These are phyloP conservation scores for Thoreauomyces humboldtii DNA, from an alignment of 192 early-diverging fungal species.

Conservation along the genomic window DNA sequence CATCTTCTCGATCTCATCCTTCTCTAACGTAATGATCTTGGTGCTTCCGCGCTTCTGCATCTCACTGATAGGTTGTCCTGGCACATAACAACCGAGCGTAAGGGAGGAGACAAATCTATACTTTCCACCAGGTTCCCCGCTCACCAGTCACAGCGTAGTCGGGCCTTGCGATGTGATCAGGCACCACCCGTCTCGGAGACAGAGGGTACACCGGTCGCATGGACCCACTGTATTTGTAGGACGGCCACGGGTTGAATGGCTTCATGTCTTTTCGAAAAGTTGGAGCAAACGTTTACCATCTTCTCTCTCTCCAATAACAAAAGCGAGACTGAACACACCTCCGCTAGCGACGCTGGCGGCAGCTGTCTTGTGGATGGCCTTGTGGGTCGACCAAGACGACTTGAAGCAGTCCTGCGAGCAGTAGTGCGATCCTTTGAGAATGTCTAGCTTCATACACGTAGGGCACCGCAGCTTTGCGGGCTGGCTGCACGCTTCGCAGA, in stretches of 20 bases:
- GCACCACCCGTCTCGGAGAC: slow-evolving; percentile 38
- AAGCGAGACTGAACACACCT: no score
- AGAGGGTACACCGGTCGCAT: slow-evolving; percentile 54
- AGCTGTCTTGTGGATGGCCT: slow-evolving; percentile 35
- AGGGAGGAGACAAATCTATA: no score
- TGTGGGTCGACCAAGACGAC: slow-evolving; percentile 45
- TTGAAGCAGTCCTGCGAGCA: slow-evolving; percentile 50
- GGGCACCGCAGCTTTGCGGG: slow-evolving; percentile 37
- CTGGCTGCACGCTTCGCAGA: slow-evolving; percentile 34
- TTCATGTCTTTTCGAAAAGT: no score
- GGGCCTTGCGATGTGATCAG: slow-evolving; percentile 35
- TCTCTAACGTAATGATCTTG: slow-evolving; percentile 66
- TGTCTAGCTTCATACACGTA: slow-evolving; percentile 37
- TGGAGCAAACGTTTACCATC: no score
- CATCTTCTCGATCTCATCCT: slow-evolving; percentile 77
- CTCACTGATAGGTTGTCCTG: slow-evolving; percentile 75
- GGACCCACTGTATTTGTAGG: slow-evolving; percentile 42
- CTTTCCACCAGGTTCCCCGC: no score
- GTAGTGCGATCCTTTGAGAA: slow-evolving; percentile 31
- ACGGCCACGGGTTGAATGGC: slow-evolving; percentile 48
- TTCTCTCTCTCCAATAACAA: no score
- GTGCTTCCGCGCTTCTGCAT: slow-evolving; percentile 61
- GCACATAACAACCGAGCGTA: no score
- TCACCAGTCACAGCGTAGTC: slow-evolving; percentile 42
- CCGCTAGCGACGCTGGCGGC: slow-evolving; percentile 6